These are phyloP conservation scores for Pseudopithomyces chartarum DNA, from an alignment of 2,329 filamentous ascomycete genomes.

Conservation along the genomic window DNA sequence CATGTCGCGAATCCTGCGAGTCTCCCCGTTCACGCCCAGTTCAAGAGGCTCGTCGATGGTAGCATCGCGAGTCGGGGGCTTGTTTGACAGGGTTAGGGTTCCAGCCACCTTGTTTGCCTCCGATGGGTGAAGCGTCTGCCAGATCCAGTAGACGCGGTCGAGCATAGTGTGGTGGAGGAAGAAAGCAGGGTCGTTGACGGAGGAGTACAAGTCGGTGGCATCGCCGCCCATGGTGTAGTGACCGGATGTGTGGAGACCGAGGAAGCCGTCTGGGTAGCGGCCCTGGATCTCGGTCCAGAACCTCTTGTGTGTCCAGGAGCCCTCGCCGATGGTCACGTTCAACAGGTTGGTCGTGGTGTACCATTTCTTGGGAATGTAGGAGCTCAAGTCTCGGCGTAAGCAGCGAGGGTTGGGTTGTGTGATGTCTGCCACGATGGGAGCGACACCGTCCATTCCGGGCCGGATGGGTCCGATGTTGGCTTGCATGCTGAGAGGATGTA, in stretches of 20 bases:
- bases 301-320: not conserved
- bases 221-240: constrained; percentile 1
- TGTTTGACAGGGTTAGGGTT: not conserved
- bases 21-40: not conserved
- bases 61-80: not conserved
- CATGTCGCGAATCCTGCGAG: not conserved
- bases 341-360: not conserved
- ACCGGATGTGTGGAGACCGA: not conserved
- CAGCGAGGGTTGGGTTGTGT: not conserved
- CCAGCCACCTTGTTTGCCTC: not conserved
- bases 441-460: not conserved
- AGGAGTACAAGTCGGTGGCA: not conserved
- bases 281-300: not conserved
- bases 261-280: not conserved
- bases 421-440: not conserved
- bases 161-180: not conserved
- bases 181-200: not conserved
- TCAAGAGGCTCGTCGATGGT: not conserved
- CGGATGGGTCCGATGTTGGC: not conserved
- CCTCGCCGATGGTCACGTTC: not conserved
- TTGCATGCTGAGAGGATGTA: not conserved
- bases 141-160: not conserved
- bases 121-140: not conserved
- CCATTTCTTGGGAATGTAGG: not conserved
- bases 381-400: not conserved